Conservation (phyloP, 1,139 yeast genomes). For the Diutina catenulata region DNA sequence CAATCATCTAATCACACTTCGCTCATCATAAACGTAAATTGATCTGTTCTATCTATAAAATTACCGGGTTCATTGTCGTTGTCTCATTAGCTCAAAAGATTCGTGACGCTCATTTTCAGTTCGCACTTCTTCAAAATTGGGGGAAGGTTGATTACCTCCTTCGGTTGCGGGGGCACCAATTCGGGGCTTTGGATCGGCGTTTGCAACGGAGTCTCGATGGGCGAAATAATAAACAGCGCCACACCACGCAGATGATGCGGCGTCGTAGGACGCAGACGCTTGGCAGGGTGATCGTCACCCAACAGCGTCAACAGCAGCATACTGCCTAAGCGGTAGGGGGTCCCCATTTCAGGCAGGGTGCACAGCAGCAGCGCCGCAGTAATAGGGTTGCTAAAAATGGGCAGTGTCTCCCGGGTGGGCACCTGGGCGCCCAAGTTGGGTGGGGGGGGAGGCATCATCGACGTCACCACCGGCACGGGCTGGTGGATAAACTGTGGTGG, state of each 20-base stretch:
- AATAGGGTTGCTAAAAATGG: background rate
- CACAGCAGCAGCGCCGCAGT: constrained; percentile 3
- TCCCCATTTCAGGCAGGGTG: constrained; percentile 1
- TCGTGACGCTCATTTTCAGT: too few relatives aligned
- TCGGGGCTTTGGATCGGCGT: constrained; percentile 34
- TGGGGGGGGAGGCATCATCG: constrained; percentile 1
- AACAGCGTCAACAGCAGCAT: background rate
- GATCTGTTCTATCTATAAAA: too few relatives aligned
- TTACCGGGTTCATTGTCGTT: too few relatives aligned
- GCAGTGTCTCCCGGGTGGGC: constrained; percentile 4
- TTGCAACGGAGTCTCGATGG: constrained; percentile 28
- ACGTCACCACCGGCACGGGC: constrained; percentile 5
- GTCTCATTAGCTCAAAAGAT: too few relatives aligned
- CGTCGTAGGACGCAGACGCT: constrained; percentile 1
- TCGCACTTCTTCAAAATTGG: too few relatives aligned
- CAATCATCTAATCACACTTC: too few relatives aligned
- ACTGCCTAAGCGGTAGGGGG: background rate
- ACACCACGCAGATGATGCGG: constrained; percentile 4
- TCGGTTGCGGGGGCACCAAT: background rate
- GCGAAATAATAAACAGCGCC: constrained; percentile 16
- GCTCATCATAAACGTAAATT: too few relatives aligned
- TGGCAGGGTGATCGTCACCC: background rate
- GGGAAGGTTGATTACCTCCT: too few relatives aligned
- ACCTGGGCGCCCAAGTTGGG: background rate
- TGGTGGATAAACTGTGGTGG: constrained; percentile 1